A percentile compares a stretch with the other conserved stretches of the same genome.
These are phyloP conservation scores for Floccularia luteovirens DNA, from an alignment of 768 basidiomycete species.

Conservation along the genomic window DNA sequence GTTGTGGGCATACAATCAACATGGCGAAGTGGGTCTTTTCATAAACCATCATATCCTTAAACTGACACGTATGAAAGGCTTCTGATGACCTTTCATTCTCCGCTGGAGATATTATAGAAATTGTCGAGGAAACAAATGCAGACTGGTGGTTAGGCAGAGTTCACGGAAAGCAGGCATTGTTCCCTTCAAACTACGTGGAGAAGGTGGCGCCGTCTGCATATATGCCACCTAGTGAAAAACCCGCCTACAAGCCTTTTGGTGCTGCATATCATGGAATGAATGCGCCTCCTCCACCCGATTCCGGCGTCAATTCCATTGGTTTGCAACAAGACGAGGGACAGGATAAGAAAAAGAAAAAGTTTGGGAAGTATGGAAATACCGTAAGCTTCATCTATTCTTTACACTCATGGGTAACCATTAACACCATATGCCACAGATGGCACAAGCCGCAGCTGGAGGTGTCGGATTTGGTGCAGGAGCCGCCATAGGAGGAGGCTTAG, in stretches of 20 bases:
- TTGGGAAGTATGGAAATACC: slow-evolving; percentile 49
- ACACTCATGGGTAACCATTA: background rate
- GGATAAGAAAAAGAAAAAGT: slow-evolving; percentile 52
- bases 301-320: slow-evolving; percentile 30
- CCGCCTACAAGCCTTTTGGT: slow-evolving; percentile 34
- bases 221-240: slow-evolving; percentile 14
- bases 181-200: slow-evolving; percentile 74
- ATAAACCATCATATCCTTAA: slow-evolving; percentile 3
- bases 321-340: slow-evolving; percentile 33
- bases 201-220: slow-evolving; percentile 27
- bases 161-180: slow-evolving; percentile 62
- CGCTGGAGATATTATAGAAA: slow-evolving; percentile 69
- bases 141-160: slow-evolving; percentile 84
- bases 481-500: slow-evolving; percentile 4
- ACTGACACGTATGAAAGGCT: slow-evolving; percentile 38
- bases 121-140: slow-evolving; percentile 70
- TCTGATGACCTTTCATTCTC: slow-evolving; percentile 74
- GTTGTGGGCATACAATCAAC: slow-evolving; percentile 61
- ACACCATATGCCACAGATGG: slow-evolving; percentile 28
- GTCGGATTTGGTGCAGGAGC: slow-evolving; percentile 60
- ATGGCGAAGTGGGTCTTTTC: slow-evolving; percentile 32
- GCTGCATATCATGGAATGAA: slow-evolving; percentile 33
- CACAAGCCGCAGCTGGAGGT: slow-evolving; percentile 58
- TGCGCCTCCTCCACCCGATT: slow-evolving; percentile 25
- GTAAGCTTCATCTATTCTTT: slow-evolving; percentile 21